phyloP scores from a whole-genome alignment of 2,329 filamentous ascomycete species.

The Macrophomina tecta region DNA sequence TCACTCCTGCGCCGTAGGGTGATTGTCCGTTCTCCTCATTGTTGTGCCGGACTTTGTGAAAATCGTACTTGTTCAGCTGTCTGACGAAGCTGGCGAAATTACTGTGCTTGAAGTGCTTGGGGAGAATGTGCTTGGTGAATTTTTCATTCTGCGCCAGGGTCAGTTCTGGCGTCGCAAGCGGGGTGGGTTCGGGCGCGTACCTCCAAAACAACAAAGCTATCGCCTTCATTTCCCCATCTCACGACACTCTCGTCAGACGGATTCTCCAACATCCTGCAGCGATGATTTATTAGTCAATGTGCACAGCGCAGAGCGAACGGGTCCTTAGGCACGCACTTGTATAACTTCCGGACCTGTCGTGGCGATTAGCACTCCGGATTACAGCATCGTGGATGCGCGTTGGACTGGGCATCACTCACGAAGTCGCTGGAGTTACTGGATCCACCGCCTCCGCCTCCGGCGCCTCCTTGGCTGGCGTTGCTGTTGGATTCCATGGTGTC shows the following conservation, averaged over 20 bases:
- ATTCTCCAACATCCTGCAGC: conserved; percentile 88
- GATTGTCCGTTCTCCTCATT: conserved; percentile 85
- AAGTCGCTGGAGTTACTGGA: conserved; percentile 93
- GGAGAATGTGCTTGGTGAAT: conserved; percentile 95
- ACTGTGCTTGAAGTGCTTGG: conserved; percentile 99
- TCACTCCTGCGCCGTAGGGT: conserved; percentile 80
- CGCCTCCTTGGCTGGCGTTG: conserved; percentile 35
- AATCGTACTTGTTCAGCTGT: conserved; percentile 96
- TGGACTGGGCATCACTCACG: conserved; percentile 64
- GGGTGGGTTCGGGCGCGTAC: conserved; percentile 57
- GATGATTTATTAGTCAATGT: conserved; percentile 44
- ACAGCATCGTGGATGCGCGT: background rate
- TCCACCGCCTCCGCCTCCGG: conserved; percentile 48
- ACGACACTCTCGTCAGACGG: conserved; percentile 91
- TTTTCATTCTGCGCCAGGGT: conserved; percentile 78
- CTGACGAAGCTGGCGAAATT: conserved; percentile 97
- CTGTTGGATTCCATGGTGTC: conserved; percentile 27
- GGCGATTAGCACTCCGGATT: conserved; percentile 34
- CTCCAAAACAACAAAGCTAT: conserved; percentile 97
- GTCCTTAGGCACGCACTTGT: conserved; percentile 72
- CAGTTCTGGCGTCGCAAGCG: conserved; percentile 1
- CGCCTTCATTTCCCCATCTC: conserved; percentile 91
- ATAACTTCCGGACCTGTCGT: conserved; percentile 89
- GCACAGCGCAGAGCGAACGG: conserved; percentile 30
- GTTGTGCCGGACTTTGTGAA: conserved; percentile 94